Base-by-base conservation (phyloP, 2,329 filamentous ascomycete species). In the Neobulgaria alba region DNA sequence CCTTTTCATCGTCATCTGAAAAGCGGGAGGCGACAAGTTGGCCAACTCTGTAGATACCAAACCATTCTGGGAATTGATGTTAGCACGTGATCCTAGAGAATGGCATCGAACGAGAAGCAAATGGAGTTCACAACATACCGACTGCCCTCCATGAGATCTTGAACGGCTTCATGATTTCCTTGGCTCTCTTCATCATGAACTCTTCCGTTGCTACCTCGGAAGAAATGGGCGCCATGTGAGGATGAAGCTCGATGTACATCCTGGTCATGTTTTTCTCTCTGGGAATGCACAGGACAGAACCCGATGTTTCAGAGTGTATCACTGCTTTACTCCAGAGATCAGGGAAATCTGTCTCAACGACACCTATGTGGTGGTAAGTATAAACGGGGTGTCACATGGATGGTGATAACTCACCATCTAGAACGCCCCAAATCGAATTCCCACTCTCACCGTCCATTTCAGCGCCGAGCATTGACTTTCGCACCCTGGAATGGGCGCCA, bases 101-200 rank as follows among this genome's bases (percentile, higher is more conserved):
- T 19, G n/a, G 14, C 17, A n/a, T 15, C 10, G 7, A 8, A n/a
- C n/a, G n/a, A n/a, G n/a, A n/a, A n/a, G n/a, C 3, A 65, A 3
- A 61, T 49, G 41, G 23, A 78, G 67, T 57, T 85, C 3, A 7
- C n/a, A 35, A 86, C 32, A 78, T 75, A 33, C 79, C 81, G 63
- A 85, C 86, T 79, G 82, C 86, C 61, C 80, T 66, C 75, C 75
- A 79, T 35, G 71, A 63, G 32, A 79, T 62, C 38, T 60, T 62
- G 54, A 73, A 79, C 2, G 75, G 75, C 4, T 67, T 66, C 63
- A 79, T 71, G 42, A 79, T 79, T 50, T 73, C 68, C 52, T 67
- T 69, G 5, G 79, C 79, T 34, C 77, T 72, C 50, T 73, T 68
- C 71, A 85, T 85, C 37, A 88, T 79, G 51, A 83, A 84, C 21